Evolutionary conservation across 768 basidiomycete species (phyloP).

Genomic region (Termitomyces sp.): DNA sequence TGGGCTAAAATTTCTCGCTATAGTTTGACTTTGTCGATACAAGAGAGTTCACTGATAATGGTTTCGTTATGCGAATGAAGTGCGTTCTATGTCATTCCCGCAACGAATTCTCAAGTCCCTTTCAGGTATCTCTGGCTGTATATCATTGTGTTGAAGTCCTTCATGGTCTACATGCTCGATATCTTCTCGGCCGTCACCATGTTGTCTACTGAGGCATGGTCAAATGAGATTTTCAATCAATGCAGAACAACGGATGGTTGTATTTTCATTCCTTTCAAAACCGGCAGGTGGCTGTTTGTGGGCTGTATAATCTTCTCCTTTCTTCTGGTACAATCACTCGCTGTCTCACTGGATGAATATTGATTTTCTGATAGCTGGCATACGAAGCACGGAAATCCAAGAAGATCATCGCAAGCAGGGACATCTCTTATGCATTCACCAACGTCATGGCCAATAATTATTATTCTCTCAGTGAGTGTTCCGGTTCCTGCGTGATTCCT

Average conservation of each 20-base stretch:
- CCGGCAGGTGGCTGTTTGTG: conserved; percentile 95
- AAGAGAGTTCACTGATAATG: conserved; percentile 85
- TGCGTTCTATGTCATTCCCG: conserved; percentile 25
- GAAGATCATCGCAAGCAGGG: conserved; percentile 90
- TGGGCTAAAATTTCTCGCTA: neutral
- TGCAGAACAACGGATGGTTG: conserved; percentile 63
- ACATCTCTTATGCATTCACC: conserved; percentile 97
- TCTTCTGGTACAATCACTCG: conserved; percentile 54
- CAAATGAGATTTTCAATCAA: conserved; percentile 81
- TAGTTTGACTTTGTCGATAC: conserved; percentile 98
- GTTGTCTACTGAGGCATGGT: conserved; percentile 88
- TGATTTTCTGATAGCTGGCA: conserved; percentile 48
- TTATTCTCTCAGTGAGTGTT: conserved; percentile 83
- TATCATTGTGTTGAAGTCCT: conserved; percentile 88
- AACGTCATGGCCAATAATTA: conserved; percentile 97
- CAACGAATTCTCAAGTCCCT: neutral
- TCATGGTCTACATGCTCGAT: conserved; percentile 95
- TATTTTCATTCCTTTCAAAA: conserved; percentile 79
- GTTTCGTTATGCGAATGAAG: conserved; percentile 84
- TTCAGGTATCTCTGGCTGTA: conserved; percentile 89
- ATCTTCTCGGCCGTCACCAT: conserved; percentile 97
- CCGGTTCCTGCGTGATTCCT: neutral
- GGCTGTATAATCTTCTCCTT: conserved; percentile 99
- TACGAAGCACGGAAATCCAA: conserved; percentile 92
- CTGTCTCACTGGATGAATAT: neutral